These are phyloP conservation scores for Pestalotiopsis sp. DNA, from an alignment of 2,329 filamentous ascomycete genomes.

Conservation along the genomic window DNA sequence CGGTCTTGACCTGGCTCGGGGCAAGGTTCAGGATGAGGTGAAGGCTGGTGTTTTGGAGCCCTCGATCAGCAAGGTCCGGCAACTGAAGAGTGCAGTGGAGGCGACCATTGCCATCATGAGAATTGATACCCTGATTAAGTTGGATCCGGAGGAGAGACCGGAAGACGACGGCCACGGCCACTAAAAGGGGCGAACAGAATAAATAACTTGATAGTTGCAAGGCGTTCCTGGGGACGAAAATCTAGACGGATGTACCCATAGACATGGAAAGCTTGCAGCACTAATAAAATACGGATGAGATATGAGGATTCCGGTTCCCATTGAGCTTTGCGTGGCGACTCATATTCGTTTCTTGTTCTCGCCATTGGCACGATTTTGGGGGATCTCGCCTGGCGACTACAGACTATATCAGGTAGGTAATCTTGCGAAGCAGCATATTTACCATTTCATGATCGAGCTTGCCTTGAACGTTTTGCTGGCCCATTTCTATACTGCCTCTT, in stretches of 20 bases:
- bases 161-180: slow-evolving; percentile 87
- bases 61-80: slow-evolving; percentile 96
- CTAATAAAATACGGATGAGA: slow-evolving; percentile 9
- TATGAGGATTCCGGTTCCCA: neutral
- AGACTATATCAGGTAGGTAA: no score
- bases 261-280: slow-evolving; percentile 2
- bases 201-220: neutral
- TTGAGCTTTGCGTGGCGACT: no score
- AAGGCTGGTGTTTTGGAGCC: slow-evolving; percentile 96
- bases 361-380: no score
- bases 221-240: neutral
- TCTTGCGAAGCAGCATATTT: no score
- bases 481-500: no score
- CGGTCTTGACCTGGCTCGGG: slow-evolving; percentile 85
- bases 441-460: no score
- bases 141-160: slow-evolving; percentile 84
- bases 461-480: no score
- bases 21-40: slow-evolving; percentile 89
- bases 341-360: no score
- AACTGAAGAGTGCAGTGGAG: slow-evolving; percentile 97
- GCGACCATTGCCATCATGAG: slow-evolving; percentile 99
- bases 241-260: slow-evolving; percentile 6
- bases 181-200: slow-evolving; percentile 43
- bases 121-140: slow-evolving; percentile 97
- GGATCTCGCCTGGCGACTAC: no score